Conservation (phyloP, 129 eudicot species). For the Daucus carota region DH1_v3.0 NC_030385.2:3989001-3989500, state of each 20-base stretch:
- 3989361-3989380: not conserved
- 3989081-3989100: not conserved
- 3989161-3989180: slow-evolving; percentile 61
- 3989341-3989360: not conserved
- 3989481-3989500: not conserved
- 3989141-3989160: slow-evolving; percentile 20
- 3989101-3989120: slow-evolving; percentile 39
- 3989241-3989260: not conserved
- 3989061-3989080: not conserved
- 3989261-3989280: not conserved
- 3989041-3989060: not conserved
- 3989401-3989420: not conserved
- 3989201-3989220: slow-evolving; percentile 57
- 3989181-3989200: slow-evolving; percentile 69
- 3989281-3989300: not conserved
- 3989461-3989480: not conserved
- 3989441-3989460: not conserved
- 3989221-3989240: not conserved
- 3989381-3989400: slow-evolving; percentile 2
- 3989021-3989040: not conserved
- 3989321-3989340: slow-evolving; percentile 7
- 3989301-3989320: not conserved
- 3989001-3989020: slow-evolving; percentile 23
- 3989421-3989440: not conserved
- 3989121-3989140: slow-evolving; percentile 28